phyloP scores from a whole-genome alignment of 306 rosid species.

The Corylus americana region DNA sequence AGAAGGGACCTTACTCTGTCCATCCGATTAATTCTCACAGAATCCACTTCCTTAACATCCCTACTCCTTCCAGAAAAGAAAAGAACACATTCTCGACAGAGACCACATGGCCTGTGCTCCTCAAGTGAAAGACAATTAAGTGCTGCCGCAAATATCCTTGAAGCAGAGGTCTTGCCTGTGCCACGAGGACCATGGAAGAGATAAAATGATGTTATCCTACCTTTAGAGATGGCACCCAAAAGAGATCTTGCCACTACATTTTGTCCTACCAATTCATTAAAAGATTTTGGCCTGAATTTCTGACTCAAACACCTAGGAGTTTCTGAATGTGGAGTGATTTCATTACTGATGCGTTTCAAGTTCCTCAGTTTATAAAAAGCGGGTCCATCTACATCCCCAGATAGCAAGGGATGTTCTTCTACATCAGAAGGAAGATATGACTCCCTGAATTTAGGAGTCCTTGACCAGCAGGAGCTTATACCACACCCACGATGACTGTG shows the following conservation, averaged over 20 bases:
- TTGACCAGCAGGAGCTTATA: conserved; percentile 67
- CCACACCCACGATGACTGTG: conserved; percentile 54
- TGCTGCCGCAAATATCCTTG: conserved; percentile 83
- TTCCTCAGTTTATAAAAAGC: conserved; percentile 31
- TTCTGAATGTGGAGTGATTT: conserved; percentile 45
- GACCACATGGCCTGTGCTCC: conserved; percentile 70
- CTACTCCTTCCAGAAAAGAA: conserved; percentile 76
- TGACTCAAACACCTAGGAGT: conserved; percentile 64
- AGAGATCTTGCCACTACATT: conserved; percentile 75
- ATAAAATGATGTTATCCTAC: conserved; percentile 70
- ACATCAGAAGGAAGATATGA: conserved; percentile 36
- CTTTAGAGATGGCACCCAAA: conserved; percentile 65
- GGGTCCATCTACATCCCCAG: conserved; percentile 37
- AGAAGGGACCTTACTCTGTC: conserved; percentile 67
- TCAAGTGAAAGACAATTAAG: conserved; percentile 65
- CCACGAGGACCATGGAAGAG: conserved; percentile 87
- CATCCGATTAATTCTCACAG: conserved; percentile 58
- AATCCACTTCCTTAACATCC: conserved; percentile 75
- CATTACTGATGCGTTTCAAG: conserved; percentile 39
- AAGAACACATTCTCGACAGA: conserved; percentile 62
- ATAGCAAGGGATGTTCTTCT: conserved; percentile 59
- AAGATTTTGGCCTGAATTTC: conserved; percentile 75
- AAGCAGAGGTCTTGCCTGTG: conserved; percentile 82
- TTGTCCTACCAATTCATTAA: conserved; percentile 82
- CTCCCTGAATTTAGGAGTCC: conserved; percentile 64